These are phyloP conservation scores for Lindgomyces ingoldianus DNA, from an alignment of 495 filamentous ascomycete genomes.

Conservation along the genomic window DNA sequence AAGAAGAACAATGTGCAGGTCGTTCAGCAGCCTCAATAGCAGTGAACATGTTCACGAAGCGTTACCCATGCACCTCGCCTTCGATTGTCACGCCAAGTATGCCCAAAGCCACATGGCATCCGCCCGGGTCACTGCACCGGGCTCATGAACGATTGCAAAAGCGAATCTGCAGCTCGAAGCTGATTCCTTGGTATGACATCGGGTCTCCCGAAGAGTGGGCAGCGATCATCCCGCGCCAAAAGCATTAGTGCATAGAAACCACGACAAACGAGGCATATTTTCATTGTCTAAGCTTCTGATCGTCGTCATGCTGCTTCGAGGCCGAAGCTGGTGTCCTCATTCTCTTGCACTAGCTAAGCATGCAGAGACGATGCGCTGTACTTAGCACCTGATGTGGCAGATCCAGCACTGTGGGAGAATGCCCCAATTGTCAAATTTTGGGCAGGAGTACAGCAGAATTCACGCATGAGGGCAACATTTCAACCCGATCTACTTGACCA, in stretches of 20 bases:
- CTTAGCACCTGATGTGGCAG: slow-evolving; percentile 18
- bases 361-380: slow-evolving; percentile 30
- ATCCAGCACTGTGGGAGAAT: background rate
- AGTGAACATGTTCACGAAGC: slow-evolving; percentile 34
- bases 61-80: slow-evolving; percentile 9
- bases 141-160: slow-evolving; percentile 20
- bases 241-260: slow-evolving; percentile 18
- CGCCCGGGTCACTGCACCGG: slow-evolving; percentile 4
- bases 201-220: background rate
- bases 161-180: slow-evolving; percentile 8
- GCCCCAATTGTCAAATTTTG: slow-evolving; percentile 7
- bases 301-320: slow-evolving; percentile 21
- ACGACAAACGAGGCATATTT: slow-evolving; percentile 4
- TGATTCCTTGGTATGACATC: slow-evolving; percentile 13
- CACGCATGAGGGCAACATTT: slow-evolving; percentile 2
- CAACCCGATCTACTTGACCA: slow-evolving; percentile 6
- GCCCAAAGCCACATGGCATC: slow-evolving; percentile 15
- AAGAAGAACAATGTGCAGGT: slow-evolving; percentile 99
- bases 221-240: slow-evolving; percentile 18
- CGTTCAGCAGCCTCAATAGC: slow-evolving; percentile 68
- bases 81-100: slow-evolving; percentile 6
- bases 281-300: slow-evolving; percentile 16
- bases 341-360: slow-evolving; percentile 24
- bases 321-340: slow-evolving; percentile 18
- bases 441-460: slow-evolving; percentile 24